Conservation (phyloP, 257 asterid genomes). For the Solanum lycopersicoides region DNA sequence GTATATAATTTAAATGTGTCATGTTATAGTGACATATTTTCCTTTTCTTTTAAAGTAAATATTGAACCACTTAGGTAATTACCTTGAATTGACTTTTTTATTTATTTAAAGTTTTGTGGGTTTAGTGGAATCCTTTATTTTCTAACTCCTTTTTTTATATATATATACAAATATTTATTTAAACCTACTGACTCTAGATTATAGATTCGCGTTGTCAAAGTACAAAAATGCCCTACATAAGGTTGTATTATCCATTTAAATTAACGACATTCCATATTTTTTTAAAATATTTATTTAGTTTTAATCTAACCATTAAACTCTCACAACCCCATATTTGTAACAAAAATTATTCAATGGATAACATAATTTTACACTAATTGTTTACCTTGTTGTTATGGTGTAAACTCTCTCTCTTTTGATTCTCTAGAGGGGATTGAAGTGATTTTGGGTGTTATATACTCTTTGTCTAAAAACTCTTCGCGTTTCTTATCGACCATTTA, state of each 20-base stretch:
- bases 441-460: background rate
- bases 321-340: background rate
- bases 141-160: background rate
- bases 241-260: background rate
- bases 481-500: background rate
- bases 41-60: background rate
- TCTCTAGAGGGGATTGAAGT: background rate
- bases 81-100: background rate
- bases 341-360: background rate
- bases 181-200: background rate
- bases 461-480: background rate
- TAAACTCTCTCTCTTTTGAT: background rate
- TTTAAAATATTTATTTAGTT: background rate
- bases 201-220: background rate
- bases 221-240: background rate
- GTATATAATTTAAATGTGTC: background rate
- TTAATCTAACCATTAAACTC: background rate
- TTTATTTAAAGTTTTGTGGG: background rate
- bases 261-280: conserved; percentile 12
- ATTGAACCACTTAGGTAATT: background rate
- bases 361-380: background rate
- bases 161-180: too few relatives aligned
- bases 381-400: background rate
- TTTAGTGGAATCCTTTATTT: background rate
- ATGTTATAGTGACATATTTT: background rate